phyloP scores from a whole-genome alignment of 2,329 filamentous ascomycete species.

The Neobulgaria alba region DNA sequence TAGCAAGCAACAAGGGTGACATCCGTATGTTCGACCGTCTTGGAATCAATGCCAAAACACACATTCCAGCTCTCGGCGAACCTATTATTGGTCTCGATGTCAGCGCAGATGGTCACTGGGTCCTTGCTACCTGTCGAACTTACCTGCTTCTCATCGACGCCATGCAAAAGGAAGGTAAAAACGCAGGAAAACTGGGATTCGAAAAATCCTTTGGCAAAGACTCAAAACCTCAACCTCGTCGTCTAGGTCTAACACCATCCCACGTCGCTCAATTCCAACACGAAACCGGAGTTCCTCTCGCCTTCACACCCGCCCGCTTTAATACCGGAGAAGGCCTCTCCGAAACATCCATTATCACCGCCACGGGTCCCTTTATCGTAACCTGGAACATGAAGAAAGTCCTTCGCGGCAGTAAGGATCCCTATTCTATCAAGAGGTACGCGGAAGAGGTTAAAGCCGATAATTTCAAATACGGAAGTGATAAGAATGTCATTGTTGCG shows the following conservation, averaged over 20 bases:
- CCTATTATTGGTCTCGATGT: slow-evolving; percentile 92
- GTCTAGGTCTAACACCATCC: slow-evolving; percentile 77
- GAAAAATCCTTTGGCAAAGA: slow-evolving; percentile 90
- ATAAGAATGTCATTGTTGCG: slow-evolving; percentile 97
- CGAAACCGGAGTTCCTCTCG: slow-evolving; percentile 78
- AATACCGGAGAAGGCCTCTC: slow-evolving; percentile 74
- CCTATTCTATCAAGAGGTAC: slow-evolving; percentile 96
- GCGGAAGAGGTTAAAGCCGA: slow-evolving; percentile 93
- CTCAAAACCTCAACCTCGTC: slow-evolving; percentile 84
- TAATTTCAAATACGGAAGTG: slow-evolving; percentile 94
- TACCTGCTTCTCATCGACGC: slow-evolving; percentile 92
- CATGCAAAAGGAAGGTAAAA: slow-evolving; percentile 85
- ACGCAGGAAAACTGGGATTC: slow-evolving; percentile 96
- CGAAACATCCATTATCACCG: slow-evolving; percentile 93
- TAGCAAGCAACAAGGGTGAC: slow-evolving; percentile 96
- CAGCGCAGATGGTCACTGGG: slow-evolving; percentile 90
- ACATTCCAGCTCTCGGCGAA: slow-evolving; percentile 90
- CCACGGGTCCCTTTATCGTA: slow-evolving; percentile 91
- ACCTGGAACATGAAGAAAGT: slow-evolving; percentile 96
- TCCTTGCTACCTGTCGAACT: slow-evolving; percentile 86
- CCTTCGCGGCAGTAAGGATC: slow-evolving; percentile 68
- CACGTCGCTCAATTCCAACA: slow-evolving; percentile 97
- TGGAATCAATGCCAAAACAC: slow-evolving; percentile 94
- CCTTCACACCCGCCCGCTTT: slow-evolving; percentile 88
- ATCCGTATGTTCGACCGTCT: slow-evolving; percentile 94